Evolutionary conservation across 495 filamentous ascomycete genomes (phyloP).

Genomic region (Aspergillus haitiensis): DNA sequence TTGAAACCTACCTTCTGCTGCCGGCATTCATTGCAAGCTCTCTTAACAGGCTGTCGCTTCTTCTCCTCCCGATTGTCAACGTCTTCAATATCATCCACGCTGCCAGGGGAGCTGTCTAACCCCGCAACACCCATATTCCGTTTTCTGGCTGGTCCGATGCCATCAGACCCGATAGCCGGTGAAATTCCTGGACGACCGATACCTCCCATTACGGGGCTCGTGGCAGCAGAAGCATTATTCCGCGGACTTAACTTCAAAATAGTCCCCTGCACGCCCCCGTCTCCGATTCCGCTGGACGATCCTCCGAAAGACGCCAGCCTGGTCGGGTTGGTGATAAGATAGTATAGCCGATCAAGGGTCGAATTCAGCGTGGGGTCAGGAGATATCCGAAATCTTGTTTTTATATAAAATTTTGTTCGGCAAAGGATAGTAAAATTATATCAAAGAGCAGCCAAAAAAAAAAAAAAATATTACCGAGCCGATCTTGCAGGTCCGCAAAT

Average conservation of each 20-base stretch:
- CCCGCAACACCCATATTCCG: slow-evolving; percentile 48
- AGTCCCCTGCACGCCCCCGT: slow-evolving; percentile 34
- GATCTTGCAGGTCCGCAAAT: no score
- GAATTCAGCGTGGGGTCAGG: neutral
- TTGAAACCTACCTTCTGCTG: slow-evolving; percentile 76
- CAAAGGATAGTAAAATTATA: no score
- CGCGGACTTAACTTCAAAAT: slow-evolving; percentile 29
- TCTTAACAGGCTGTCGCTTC: slow-evolving; percentile 73
- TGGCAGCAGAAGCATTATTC: slow-evolving; percentile 44
- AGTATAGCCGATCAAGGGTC: slow-evolving; percentile 5
- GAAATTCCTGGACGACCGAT: slow-evolving; percentile 39
- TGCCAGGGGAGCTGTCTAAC: slow-evolving; percentile 69
- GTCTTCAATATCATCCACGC: slow-evolving; percentile 65
- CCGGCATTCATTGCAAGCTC: slow-evolving; percentile 91
- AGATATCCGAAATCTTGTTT: neutral
- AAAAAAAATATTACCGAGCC: no score
- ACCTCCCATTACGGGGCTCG: slow-evolving; percentile 48
- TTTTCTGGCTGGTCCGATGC: slow-evolving; percentile 42
- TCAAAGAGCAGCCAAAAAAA: no score
- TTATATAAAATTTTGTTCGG: no score
- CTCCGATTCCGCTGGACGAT: slow-evolving; percentile 41
- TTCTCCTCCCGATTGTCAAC: slow-evolving; percentile 57
- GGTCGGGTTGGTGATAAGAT: slow-evolving; percentile 22
- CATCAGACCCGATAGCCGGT: slow-evolving; percentile 34
- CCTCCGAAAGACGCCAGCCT: slow-evolving; percentile 45